A percentile compares a stretch with the other conserved stretches of the same genome.
These are phyloP conservation scores for Blastocystis sp. DNA, from an alignment of 352 stramenopile genomes.

Conservation along the genomic window DNA sequence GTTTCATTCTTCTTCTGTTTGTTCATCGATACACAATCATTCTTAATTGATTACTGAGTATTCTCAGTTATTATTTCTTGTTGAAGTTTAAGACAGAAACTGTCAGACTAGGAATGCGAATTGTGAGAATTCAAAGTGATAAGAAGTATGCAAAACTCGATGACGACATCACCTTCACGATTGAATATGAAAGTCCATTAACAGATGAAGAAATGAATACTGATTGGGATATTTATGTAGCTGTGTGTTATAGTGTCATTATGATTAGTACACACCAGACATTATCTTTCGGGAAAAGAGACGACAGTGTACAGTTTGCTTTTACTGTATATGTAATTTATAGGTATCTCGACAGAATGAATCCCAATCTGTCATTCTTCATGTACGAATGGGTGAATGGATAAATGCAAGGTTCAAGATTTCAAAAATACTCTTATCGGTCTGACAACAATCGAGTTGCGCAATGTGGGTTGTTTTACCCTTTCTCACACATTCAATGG, in stretches of 20 bases:
- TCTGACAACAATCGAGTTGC: constrained; percentile 5
- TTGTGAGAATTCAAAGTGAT: constrained; percentile 1
- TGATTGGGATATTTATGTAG: constrained; percentile 19
- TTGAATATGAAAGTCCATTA: constrained; percentile 12
- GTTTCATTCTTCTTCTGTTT: constrained; percentile 25
- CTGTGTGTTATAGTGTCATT: background rate
- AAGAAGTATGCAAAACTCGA: constrained; percentile 43
- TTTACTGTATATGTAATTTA: background rate
- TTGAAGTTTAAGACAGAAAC: no score
- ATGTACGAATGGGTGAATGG: background rate
- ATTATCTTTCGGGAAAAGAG: constrained; percentile 14
- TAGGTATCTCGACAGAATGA: constrained; percentile 14
- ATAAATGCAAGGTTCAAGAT: background rate
- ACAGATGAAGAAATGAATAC: constrained; percentile 2
- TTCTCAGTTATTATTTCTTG: no score
- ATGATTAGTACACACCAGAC: constrained; percentile 43
- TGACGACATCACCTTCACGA: constrained; percentile 21
- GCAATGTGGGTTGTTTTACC: constrained; percentile 58
- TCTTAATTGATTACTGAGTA: background rate
- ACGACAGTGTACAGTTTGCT: background rate
- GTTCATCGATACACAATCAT: background rate
- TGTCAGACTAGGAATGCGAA: no score
- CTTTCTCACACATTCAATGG: background rate
- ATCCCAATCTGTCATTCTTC: background rate
- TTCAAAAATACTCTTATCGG: background rate